Base-by-base conservation (phyloP, 495 filamentous ascomycete species). In the Xeromyces bisporus region DNA sequence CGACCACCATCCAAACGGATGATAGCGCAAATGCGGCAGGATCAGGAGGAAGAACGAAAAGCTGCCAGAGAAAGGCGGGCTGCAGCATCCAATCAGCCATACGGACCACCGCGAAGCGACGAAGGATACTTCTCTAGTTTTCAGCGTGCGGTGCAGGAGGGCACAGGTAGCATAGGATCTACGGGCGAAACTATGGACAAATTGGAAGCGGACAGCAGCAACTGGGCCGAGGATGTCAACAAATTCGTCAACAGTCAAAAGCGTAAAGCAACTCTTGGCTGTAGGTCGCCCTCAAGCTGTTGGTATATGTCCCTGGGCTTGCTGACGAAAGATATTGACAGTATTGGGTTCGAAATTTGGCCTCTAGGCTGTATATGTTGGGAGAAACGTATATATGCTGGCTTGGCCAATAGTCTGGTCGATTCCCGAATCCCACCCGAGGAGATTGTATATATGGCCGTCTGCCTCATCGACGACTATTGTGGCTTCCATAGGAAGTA, bases 211-310 rank as follows among this genome's bases (percentile, higher is more conserved):
- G 74, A 73, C 28, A 89, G 77, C 43, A 67, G 71, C 34, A 77
- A 69, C 28, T 96, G 82, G 69, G 77, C 80, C 9, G 72, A 79
- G 15, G 87, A 92, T 42, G 83, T 92, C 34, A 73, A 67, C 43
- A 93, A 92, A 44, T 93, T 67, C 53, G 76, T 93, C 9, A 66
- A 58, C 32, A 74, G 71, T 46, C 83, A 93, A 62, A 94, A 96
- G 66, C 71, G 70, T 54, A 80, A 79, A 41, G 56, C 80, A 35
- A 51, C 93, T 29, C 57, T 91, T 39, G 79, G 83, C 12, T 56
- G 60, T 67, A 51, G 44, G 61, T 60, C 3, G 28, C 28, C 15
- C 29, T 35, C 7, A 29, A 11, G 13, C 2, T 13, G 11, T 18
- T 4, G 26, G 8, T 31, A 3, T 31, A n/a, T n/a, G n/a, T n/a